Conservation (phyloP, 306 rosid genomes). For the Dalbergia cultrata region DNA sequence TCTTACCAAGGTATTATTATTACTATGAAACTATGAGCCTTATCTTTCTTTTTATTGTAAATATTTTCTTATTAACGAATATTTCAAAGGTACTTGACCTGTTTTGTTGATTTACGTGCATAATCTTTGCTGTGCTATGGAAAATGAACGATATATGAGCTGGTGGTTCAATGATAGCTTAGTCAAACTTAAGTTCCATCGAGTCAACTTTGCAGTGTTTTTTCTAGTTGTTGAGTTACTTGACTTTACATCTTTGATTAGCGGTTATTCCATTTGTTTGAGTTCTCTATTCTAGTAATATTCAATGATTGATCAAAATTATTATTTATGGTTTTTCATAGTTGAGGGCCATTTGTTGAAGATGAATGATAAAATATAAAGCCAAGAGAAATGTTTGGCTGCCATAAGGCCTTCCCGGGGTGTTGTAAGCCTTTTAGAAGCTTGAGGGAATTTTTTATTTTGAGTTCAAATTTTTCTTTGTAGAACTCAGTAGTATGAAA, state of each 20-base stretch:
- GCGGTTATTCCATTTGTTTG: neutral
- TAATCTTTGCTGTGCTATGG: neutral
- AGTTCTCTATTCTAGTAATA: neutral
- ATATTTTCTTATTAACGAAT: neutral
- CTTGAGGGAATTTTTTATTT: neutral
- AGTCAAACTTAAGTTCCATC: constrained; percentile 15
- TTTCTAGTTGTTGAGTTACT: constrained; percentile 7
- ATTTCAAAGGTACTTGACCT: neutral
- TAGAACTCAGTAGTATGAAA: neutral
- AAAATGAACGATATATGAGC: neutral
- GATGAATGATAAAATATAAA: neutral
- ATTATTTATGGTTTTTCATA: neutral
- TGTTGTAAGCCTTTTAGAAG: neutral
- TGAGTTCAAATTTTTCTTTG: neutral
- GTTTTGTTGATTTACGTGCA: constrained; percentile 10
- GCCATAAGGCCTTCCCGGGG: neutral
- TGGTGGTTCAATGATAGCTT: neutral
- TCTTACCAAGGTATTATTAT: constrained; percentile 80
- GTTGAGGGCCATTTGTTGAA: neutral
- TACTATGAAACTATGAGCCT: neutral
- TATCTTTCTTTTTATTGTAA: neutral
- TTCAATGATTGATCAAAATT: constrained; percentile 8
- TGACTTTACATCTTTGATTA: neutral
- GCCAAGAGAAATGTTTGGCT: neutral
- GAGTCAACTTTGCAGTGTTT: neutral